phyloP scores from a whole-genome alignment of 352 stramenopile species.

The Paralagenidium karlingii region DNA sequence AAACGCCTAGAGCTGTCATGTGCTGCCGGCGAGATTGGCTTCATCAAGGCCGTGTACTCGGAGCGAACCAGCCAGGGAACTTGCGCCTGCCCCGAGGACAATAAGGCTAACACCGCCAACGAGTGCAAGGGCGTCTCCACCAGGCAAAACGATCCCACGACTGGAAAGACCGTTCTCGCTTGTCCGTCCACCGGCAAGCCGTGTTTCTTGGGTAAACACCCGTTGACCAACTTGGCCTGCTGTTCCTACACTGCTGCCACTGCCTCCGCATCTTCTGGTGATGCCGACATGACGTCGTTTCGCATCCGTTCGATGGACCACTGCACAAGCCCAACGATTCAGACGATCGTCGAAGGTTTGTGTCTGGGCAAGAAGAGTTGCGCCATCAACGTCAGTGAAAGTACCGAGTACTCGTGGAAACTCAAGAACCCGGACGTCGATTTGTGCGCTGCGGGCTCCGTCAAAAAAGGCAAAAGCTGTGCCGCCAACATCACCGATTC shows the following conservation, averaged over 20 bases:
- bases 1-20: conserved; percentile 43
- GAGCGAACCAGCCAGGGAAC: conserved; percentile 36
- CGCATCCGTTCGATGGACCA: conserved; percentile 22
- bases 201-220: conserved; percentile 56
- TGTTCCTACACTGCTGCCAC: conserved; percentile 35
- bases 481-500: conserved; percentile 27
- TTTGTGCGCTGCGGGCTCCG: background rate
- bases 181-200: conserved; percentile 31
- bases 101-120: conserved; percentile 40
- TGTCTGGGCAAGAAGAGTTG: conserved; percentile 63
- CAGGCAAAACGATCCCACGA: too few relatives aligned
- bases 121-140: conserved; percentile 36
- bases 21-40: conserved; percentile 53
- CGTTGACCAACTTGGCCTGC: conserved; percentile 45
- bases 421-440: conserved; percentile 5
- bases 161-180: conserved; percentile 5
- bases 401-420: conserved; percentile 43
- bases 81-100: conserved; percentile 48
- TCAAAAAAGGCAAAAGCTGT: conserved; percentile 21
- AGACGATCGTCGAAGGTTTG: conserved; percentile 57
- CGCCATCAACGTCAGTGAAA: conserved; percentile 45
- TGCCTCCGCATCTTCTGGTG: too few relatives aligned
- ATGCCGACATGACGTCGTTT: conserved; percentile 31
- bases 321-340: conserved; percentile 26
- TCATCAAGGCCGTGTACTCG: conserved; percentile 71